Conservation (phyloP, 2,329 filamentous ascomycete genomes). For the Talaromyces sp. region DNA sequence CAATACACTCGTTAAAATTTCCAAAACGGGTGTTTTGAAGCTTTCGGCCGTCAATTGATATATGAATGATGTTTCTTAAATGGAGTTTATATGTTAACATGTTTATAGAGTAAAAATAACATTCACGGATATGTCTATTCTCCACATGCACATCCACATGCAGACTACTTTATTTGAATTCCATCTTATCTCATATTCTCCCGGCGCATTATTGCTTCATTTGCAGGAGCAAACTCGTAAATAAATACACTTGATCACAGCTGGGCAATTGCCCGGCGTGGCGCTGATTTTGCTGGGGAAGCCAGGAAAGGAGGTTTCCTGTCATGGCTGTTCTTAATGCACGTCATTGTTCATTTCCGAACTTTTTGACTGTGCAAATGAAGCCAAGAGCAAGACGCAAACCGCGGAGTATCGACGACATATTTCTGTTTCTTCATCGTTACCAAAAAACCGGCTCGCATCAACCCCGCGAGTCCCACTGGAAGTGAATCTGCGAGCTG, state of each 20-base stretch:
- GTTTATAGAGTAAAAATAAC: not conserved
- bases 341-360: not conserved
- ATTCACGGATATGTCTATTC: not conserved
- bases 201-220: not conserved
- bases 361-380: not conserved
- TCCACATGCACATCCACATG: not conserved
- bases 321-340: too few species aligned
- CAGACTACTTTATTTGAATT: not conserved
- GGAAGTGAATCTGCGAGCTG: slow-evolving; percentile 5
- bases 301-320: not conserved
- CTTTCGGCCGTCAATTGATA: not conserved
- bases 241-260: not conserved
- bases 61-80: not conserved
- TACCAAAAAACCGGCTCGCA: not conserved
- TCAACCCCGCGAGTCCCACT: slow-evolving; percentile 9
- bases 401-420: not conserved
- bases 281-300: not conserved
- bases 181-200: not conserved
- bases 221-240: not conserved
- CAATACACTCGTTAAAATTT: slow-evolving; percentile 54
- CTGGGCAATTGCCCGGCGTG: not conserved
- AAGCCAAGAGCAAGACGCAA: not conserved
- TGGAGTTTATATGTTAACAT: not conserved
- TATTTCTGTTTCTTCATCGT: not conserved
- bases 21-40: not conserved